These are phyloP conservation scores for Scytalidium sp. DNA, from an alignment of 2,329 filamentous ascomycete genomes.

Conservation along the genomic window DNA sequence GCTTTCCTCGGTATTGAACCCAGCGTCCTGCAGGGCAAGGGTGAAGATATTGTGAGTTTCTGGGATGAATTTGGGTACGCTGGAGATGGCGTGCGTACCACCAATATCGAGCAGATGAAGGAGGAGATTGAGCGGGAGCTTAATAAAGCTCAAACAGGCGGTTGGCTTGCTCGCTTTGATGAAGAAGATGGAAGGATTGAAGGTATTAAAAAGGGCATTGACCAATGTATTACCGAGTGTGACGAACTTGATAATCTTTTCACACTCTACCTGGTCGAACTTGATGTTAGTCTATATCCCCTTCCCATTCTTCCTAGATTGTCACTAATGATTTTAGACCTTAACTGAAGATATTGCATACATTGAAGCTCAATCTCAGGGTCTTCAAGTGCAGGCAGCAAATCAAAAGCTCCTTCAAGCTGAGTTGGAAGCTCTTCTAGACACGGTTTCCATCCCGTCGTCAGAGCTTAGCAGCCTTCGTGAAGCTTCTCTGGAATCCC, in stretches of 20 bases:
- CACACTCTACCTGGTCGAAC: conserved; percentile 90
- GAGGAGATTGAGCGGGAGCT: conserved; percentile 82
- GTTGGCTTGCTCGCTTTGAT: conserved; percentile 80
- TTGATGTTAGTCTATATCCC: conserved; percentile 64
- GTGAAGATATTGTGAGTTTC: conserved; percentile 77
- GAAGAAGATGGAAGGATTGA: conserved; percentile 89
- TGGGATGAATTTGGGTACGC: conserved; percentile 89
- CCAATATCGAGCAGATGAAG: conserved; percentile 77
- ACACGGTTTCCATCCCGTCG: conserved; percentile 83
- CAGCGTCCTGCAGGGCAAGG: conserved; percentile 69
- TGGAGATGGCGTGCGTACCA: conserved; percentile 69
- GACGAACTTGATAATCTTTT: conserved; percentile 94
- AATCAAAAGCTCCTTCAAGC: conserved; percentile 90
- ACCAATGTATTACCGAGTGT: conserved; percentile 88
- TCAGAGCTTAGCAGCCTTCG: conserved; percentile 72
- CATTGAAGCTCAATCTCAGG: conserved; percentile 95
- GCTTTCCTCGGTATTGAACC: conserved; percentile 69
- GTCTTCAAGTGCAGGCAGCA: conserved; percentile 92
- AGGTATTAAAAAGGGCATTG: conserved; percentile 80
- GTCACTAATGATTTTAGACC: conserved; percentile 53
- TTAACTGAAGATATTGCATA: conserved; percentile 94
- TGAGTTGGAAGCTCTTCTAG: conserved; percentile 83
- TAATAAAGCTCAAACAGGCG: conserved; percentile 85
- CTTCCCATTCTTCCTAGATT: conserved; percentile 8
- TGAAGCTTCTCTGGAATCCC: conserved; percentile 68